Percentiles rank a stretch among this genome's conserved stretches.
phyloP scores from a whole-genome alignment of 2,329 filamentous ascomycete species.

The Diaporthe citriasiana region DNA sequence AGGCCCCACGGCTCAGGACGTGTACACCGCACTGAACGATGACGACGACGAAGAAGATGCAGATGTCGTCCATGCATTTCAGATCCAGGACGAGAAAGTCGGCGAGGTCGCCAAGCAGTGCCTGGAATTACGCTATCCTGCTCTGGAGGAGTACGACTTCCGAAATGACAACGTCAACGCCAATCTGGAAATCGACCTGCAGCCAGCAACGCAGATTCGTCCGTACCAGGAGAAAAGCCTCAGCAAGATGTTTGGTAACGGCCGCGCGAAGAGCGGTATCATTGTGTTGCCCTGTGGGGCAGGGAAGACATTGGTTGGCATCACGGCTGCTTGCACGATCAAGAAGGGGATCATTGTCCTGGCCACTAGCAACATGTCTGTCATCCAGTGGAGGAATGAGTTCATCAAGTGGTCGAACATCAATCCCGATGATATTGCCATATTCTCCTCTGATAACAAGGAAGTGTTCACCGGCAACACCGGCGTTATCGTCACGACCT shows the following conservation, averaged over 20 bases:
- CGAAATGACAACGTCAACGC: constrained; percentile 90
- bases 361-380: constrained; percentile 97
- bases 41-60: constrained; percentile 85
- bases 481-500: constrained; percentile 96
- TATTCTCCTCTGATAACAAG: constrained; percentile 96
- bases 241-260: constrained; percentile 99
- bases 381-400: constrained; percentile 95
- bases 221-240: constrained; percentile 97
- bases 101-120: constrained; percentile 92
- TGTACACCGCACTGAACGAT: constrained; percentile 79
- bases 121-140: constrained; percentile 85
- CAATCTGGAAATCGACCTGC: constrained; percentile 93
- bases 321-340: constrained; percentile 97
- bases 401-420: constrained; percentile 99
- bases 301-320: constrained; percentile 97
- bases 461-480: constrained; percentile 86
- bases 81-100: constrained; percentile 86
- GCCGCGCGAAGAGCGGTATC: constrained; percentile 95
- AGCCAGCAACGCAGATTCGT: constrained; percentile 89
- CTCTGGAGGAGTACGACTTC: constrained; percentile 98
- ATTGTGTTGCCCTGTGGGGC: constrained; percentile 97
- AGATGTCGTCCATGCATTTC: constrained; percentile 92
- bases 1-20: constrained; percentile 72
- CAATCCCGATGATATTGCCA: constrained; percentile 90
- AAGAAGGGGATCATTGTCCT: constrained; percentile 97